These are phyloP conservation scores for Jacaranda mimosifolia DNA, from an alignment of 257 asterid genomes.

Conservation along the genomic window DNA sequence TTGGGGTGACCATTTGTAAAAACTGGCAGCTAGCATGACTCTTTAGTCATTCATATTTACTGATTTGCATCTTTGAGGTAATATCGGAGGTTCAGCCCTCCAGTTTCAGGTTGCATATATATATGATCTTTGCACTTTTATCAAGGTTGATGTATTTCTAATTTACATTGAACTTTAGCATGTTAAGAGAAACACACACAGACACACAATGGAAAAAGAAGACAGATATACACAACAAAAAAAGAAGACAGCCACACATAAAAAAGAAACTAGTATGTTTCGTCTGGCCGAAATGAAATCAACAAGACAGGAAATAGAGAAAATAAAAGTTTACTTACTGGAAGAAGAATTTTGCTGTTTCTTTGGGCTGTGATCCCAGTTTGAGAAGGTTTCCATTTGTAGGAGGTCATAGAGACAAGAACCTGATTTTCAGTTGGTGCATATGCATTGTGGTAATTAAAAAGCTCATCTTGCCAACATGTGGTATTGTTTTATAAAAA, in stretches of 20 bases:
- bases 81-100: not conserved
- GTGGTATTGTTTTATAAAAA: not conserved
- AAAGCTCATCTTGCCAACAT: slow-evolving; percentile 2
- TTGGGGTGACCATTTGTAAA: not conserved
- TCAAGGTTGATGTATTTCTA: not conserved
- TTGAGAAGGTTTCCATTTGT: slow-evolving; percentile 57
- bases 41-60: not conserved
- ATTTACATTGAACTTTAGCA: not conserved
- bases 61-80: not conserved
- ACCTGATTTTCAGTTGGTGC: slow-evolving; percentile 50
- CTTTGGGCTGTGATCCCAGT: slow-evolving; percentile 43
- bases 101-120: not conserved
- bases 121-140: not conserved
- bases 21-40: not conserved
- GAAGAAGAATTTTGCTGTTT: slow-evolving; percentile 40
- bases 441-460: not conserved
- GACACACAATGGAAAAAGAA: not conserved
- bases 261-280: not conserved
- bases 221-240: no score
- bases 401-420: slow-evolving; percentile 67
- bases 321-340: slow-evolving; percentile 47
- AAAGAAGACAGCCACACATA: no score
- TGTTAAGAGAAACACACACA: not conserved
- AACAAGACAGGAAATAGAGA: not conserved
- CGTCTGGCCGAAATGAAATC: not conserved